Evolutionary conservation across 768 basidiomycete species (phyloP).

Genomic region (Sistotremastrum suecicum): DNA sequence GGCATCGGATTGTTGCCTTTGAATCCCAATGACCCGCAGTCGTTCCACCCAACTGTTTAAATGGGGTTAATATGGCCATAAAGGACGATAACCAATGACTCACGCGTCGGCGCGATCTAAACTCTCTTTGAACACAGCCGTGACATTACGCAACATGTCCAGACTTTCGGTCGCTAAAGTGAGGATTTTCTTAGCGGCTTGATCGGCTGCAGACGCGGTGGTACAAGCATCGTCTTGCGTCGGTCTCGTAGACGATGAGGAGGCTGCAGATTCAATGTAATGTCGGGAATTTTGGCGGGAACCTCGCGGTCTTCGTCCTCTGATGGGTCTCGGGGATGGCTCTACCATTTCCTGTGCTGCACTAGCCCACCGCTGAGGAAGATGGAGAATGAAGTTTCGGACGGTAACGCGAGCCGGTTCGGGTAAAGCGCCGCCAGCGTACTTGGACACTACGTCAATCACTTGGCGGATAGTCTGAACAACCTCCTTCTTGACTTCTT

Average conservation of each 20-base stretch:
- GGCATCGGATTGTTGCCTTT: constrained; percentile 26
- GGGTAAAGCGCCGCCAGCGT: constrained; percentile 75
- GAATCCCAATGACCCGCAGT: constrained; percentile 61
- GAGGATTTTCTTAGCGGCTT: constrained; percentile 69
- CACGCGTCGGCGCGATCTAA: constrained; percentile 79
- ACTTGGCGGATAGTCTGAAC: constrained; percentile 84
- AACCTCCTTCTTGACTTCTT: constrained; percentile 63
- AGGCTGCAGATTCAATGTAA: constrained; percentile 4
- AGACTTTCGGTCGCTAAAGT: constrained; percentile 81
- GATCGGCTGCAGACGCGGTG: constrained; percentile 42
- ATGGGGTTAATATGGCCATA: neutral
- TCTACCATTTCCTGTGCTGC: constrained; percentile 13
- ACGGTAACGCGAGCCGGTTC: constrained; percentile 70
- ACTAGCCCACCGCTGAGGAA: constrained; percentile 74
- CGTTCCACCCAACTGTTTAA: constrained; percentile 66
- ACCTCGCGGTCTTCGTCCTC: constrained; percentile 15
- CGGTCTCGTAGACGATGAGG: neutral
- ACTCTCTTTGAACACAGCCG: constrained; percentile 77
- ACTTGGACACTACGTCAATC: constrained; percentile 64
- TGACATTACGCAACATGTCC: constrained; percentile 85
- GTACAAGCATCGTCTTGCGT: constrained; percentile 12
- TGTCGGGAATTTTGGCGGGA: constrained; percentile 15
- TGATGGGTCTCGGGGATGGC: constrained; percentile 12
- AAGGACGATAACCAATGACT: constrained; percentile 15
- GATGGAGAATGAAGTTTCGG: constrained; percentile 57